These are phyloP conservation scores for Venturia carpophila DNA, from an alignment of 2,329 filamentous ascomycete species.

Conservation along the genomic window DNA sequence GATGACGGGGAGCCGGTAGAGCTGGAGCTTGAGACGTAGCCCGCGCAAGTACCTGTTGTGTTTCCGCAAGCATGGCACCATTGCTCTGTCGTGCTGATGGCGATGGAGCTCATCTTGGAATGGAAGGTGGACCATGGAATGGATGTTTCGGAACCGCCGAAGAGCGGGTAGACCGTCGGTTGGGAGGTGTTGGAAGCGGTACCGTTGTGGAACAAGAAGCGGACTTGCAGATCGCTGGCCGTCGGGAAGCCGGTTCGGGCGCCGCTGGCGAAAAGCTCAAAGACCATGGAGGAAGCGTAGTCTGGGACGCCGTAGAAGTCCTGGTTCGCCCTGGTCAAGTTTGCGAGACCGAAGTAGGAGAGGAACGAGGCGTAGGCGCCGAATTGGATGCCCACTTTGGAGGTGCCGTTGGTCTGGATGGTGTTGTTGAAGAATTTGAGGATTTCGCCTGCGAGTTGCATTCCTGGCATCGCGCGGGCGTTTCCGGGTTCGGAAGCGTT, in stretches of 20 bases:
- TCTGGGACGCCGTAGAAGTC: constrained; percentile 73
- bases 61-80: constrained; percentile 77
- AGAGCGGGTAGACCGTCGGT: constrained; percentile 51
- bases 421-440: constrained; percentile 39
- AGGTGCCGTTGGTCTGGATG: constrained; percentile 30
- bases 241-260: constrained; percentile 30
- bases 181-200: constrained; percentile 40
- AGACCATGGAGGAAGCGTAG: constrained; percentile 74
- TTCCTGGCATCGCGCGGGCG: constrained; percentile 40
- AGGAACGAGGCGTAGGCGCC: constrained; percentile 55
- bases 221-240: constrained; percentile 46
- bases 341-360: constrained; percentile 53
- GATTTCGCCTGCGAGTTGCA: constrained; percentile 41
- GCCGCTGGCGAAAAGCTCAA: constrained; percentile 59
- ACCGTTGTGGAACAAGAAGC: constrained; percentile 58
- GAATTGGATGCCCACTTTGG: constrained; percentile 48
- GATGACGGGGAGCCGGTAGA: constrained; percentile 24
- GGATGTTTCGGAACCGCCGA: constrained; percentile 47
- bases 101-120: constrained; percentile 54
- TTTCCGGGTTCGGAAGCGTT: constrained; percentile 48
- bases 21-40: constrained; percentile 46
- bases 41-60: constrained; percentile 57
- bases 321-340: constrained; percentile 41
- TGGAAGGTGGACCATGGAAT: constrained; percentile 65
- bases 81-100: constrained; percentile 53